Evolutionary conservation across 208 protist genomes (phyloP), one percentile per base, ranked within the genome.

Genomic region (Herpetomonas tarakana): DNA sequence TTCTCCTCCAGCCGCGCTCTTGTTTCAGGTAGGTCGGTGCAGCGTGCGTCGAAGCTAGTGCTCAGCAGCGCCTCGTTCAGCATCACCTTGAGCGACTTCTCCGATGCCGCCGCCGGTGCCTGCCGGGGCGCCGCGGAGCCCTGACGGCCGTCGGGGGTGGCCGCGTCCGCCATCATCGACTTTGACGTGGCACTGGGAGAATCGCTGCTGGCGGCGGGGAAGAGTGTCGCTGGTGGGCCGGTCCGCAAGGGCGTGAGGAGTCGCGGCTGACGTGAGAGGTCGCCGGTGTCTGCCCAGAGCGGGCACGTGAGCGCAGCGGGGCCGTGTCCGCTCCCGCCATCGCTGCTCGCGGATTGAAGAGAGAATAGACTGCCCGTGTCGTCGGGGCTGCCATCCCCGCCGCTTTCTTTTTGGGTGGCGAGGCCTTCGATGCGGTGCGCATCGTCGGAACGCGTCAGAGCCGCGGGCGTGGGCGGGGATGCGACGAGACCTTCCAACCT

Each of bases 11-110:
- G 44, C 11, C 44, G 44, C 4, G 44, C 44, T 4, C 44, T 4
- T 4, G 44, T 22, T 4, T 11, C 19, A 18, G 44, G 44, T 4
- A 22, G 44, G 19, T 22, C 19, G 16, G 19, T 22, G 44, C 11
- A 7, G 44, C 44, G 44, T 4, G 51, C 24, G 51, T 55, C 51
- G 51, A 55, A 55, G 51, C 51, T 19, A 28, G 27, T 7, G 29
- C 39, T 41, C 12, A 55, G 29, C 51, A 55, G 7, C 28, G 28
- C 51, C 28, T 22, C 27, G 29, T 28, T 39, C 28, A 55, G 6
- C 6, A 41, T 28, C 6, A 3, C 21, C 28, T 55, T 2, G 25
- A 7, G 9, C 9, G 24, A 3, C 28, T 25, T 18, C 27, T 24
- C 12, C 29, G 28, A 2, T 2, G 3, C 21, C 22, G 22, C 7